A percentile compares a stretch with the other conserved stretches of the same genome.
These are phyloP conservation scores for Russula olivacea DNA, from an alignment of 768 basidiomycete genomes.

Conservation along the genomic window DNA sequence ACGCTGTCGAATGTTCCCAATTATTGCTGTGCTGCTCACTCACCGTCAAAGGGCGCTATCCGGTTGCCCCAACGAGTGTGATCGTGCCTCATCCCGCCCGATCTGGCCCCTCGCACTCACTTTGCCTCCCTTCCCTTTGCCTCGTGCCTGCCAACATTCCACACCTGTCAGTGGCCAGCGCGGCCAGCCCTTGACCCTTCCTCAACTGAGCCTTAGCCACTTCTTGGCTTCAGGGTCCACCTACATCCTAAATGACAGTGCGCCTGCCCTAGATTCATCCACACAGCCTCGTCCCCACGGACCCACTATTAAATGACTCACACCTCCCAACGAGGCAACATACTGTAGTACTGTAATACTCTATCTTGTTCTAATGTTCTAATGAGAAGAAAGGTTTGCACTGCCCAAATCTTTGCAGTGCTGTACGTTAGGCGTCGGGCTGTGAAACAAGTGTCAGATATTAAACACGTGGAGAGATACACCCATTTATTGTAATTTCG, in stretches of 20 bases:
- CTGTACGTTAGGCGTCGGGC: neutral
- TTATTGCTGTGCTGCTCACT: neutral
- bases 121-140: no score
- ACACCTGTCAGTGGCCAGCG: neutral
- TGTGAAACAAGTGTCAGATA: neutral
- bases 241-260: neutral
- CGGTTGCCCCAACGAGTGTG: neutral
- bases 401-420: neutral
- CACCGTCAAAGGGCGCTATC: neutral
- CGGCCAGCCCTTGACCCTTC: neutral
- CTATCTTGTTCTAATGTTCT: neutral
- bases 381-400: neutral
- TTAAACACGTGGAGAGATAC: neutral
- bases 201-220: neutral
- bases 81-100: no score
- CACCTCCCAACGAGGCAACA: neutral
- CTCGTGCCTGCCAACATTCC: neutral
- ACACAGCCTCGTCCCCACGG: conserved; percentile 1
- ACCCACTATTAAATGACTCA: neutral
- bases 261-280: neutral
- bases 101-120: neutral
- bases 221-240: neutral
- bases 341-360: neutral
- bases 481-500: no score
- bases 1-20: neutral